Conservation (phyloP, 345 rosid species). For the Aquilaria malaccensis region DNA sequence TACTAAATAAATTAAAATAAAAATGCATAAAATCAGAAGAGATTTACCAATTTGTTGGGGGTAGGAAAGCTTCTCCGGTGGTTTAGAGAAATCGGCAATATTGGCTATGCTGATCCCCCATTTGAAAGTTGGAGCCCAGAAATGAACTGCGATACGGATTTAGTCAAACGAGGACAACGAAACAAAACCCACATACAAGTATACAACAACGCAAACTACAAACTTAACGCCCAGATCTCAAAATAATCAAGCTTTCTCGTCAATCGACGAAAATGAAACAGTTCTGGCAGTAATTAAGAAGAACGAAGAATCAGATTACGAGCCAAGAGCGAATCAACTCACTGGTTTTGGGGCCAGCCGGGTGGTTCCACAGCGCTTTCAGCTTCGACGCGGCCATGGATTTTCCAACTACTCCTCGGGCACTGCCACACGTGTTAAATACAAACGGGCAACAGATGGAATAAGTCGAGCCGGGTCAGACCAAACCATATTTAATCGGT, state of each 20-base stretch:
- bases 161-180: background rate
- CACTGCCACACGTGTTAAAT: no score
- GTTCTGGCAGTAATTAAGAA: background rate
- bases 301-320: background rate
- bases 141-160: conserved; percentile 53
- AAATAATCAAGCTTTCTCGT: background rate
- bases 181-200: background rate
- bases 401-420: conserved; percentile 5
- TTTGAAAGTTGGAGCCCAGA: conserved; percentile 94
- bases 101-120: conserved; percentile 95
- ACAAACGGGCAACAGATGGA: no score
- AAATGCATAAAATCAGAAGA: background rate
- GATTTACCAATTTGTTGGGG: conserved; percentile 74
- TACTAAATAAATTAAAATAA: no score
- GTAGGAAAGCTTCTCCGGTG: conserved; percentile 77
- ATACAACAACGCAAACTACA: background rate
- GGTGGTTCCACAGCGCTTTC: conserved; percentile 88
- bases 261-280: background rate
- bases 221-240: background rate
- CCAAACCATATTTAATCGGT: no score
- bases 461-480: no score
- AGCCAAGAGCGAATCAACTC: conserved; percentile 17
- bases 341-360: conserved; percentile 95
- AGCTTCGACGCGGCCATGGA: conserved; percentile 77
- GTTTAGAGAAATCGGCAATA: conserved; percentile 75